Base-by-base conservation (phyloP, 352 stramenopile species). In the Phytophthora aleatoria region DNA sequence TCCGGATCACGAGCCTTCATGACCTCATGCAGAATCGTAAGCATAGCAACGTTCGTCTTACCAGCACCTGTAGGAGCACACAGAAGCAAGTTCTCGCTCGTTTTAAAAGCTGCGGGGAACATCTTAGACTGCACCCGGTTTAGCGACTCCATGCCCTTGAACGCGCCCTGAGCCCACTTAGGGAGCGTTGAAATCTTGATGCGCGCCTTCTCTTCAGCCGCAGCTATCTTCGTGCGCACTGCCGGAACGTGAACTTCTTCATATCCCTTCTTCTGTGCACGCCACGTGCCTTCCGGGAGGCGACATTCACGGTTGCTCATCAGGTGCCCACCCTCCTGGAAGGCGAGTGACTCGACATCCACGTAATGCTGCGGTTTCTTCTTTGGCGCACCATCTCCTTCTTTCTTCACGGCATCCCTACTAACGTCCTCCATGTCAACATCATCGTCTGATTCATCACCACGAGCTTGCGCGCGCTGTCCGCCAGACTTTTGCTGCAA, bases 181-280 rank as follows among this genome's bases (percentile, higher is more conserved):
- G 98, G 98, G 26, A 99, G 77, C 7, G 95, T 89, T 3, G 75
- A 74, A 54, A 99, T 98, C 43, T 91, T 89, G 55, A 94, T 94
- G 0, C 84, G 81, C 33, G 79, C 74, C 55, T 88, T 88, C 49
- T 94, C 85, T 74, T 96, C 86, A 26, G 71, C 77, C 2, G 77
- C 79, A 2, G 87, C 78, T 47, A 83, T 77, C 51, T 91, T 91
- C 1, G 88, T 89, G 11, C 85, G 82, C n/a, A 98, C 82, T 5
- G 98, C 97, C n/a, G 98, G 97, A 30, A 99, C 97, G 73, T 99
- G 98, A 0, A 99, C 96, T 77, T 99, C 98, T 84, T 99, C 97
- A 47, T 94, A 95, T 3, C 97, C 98, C 58, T 98, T 98, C 83
- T 99, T 99, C 83, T 98, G 96, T 6, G 94, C 96, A 48, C 96